Evolutionary conservation across 192 early-diverging fungal species (phyloP), one percentile per base, ranked within the genome.

Genomic region (Spizellomyces sp.): DNA sequence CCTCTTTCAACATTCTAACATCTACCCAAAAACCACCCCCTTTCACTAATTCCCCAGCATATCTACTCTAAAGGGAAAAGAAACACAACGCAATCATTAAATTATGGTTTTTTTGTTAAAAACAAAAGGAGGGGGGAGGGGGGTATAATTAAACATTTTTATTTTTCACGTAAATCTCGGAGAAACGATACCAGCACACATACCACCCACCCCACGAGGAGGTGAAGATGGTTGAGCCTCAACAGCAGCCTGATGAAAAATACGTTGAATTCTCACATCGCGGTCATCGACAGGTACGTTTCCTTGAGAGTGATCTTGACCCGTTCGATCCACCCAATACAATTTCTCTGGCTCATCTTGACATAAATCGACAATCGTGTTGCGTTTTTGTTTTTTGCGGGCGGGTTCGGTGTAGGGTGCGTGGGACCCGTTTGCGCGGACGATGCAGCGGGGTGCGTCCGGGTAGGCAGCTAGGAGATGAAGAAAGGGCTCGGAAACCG

Each of bases 401-500:
- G 4, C 21, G 12, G 50, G 19, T 55, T 70, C 59, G 2, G 45
- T 56, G 46, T 74, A 67, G 14, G 64, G 64, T 27, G 64, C 63
- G 42, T 74, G 72, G 4, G 64, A 42, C 1, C 72, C 72, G 45
- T 74, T 43, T 6, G 63, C 42, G 5, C 64, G 55, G 8, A 74
- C 58, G 7, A 74, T 57, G 65, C 72, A 74, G 1, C 58, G 52
- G 27, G 65, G 64, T 6, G 64, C 63, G 8, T 42, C 42, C 0
- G 72, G 72, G 45, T 74, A 74, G 12, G 72, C 57, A 9, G 63
- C 72, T 19, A 74, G 47, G 44, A 56, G 56, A 36, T 74, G 64
- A 6, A 74, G 52, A 62, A 74, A 74, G 36, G 72, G 52, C 3
- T 67, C 72, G 9, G 72, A 74, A 8, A 74, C 64, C 4, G 44